A percentile compares a stretch with the other conserved stretches of the same genome.
Conservation (phyloP, 2,329 filamentous ascomycete species). For the Sphaerulina vaccinii region DNA sequence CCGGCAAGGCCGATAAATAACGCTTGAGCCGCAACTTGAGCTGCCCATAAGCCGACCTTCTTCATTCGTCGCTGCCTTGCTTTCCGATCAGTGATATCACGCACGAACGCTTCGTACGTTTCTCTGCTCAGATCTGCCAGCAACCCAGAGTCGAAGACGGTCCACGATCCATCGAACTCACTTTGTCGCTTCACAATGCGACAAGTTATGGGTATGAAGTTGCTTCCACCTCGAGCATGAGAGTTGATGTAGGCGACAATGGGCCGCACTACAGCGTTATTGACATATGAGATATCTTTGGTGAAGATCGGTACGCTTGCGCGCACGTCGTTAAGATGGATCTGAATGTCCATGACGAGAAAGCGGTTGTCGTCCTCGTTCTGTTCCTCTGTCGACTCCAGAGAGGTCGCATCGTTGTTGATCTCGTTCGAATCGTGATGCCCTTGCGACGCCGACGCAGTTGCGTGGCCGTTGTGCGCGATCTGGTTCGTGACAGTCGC, state of each 20-base stretch:
- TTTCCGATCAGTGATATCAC: constrained; percentile 86
- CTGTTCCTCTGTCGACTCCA: constrained; percentile 1
- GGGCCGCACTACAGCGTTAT: constrained; percentile 88
- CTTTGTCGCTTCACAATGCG: constrained; percentile 83
- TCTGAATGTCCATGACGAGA: constrained; percentile 89
- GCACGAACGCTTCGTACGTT: constrained; percentile 91
- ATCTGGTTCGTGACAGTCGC: constrained; percentile 68
- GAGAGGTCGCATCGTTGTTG: constrained; percentile 25
- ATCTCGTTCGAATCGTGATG: constrained; percentile 24
- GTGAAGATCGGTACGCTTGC: constrained; percentile 92
- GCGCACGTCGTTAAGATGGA: constrained; percentile 91
- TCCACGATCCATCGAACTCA: constrained; percentile 96
- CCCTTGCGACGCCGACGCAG: background rate
- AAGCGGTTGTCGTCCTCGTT: constrained; percentile 67
- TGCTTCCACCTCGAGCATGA: constrained; percentile 58
- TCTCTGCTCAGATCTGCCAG: constrained; percentile 93
- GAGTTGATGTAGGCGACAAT: constrained; percentile 99
- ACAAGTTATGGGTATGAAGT: constrained; percentile 93
- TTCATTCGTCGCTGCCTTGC: constrained; percentile 82
- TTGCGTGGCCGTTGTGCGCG: constrained; percentile 17
- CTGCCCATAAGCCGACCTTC: constrained; percentile 94
- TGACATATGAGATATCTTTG: constrained; percentile 87
- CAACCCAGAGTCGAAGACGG: constrained; percentile 85
- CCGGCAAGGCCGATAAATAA: constrained; percentile 94
- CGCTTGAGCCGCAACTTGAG: constrained; percentile 88